These are phyloP conservation scores for Talaromyces islandicus DNA, from an alignment of 2,329 filamentous ascomycete genomes.

Conservation along the genomic window DNA sequence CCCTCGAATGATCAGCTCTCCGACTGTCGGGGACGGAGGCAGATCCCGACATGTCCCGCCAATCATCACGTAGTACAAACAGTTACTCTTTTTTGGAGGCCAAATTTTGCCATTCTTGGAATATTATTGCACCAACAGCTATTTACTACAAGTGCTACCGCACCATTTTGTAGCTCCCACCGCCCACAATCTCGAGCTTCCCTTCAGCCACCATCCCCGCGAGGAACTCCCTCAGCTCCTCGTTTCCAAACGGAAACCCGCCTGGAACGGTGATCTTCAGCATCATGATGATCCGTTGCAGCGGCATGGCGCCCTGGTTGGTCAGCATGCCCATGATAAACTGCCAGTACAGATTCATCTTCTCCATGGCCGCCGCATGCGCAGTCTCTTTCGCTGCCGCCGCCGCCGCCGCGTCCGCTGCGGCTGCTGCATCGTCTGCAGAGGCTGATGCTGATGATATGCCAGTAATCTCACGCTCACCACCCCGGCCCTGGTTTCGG, in stretches of 20 bases:
- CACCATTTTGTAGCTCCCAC: slow-evolving; percentile 61
- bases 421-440: slow-evolving; percentile 26
- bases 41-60: neutral
- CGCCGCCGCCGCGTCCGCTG: slow-evolving; percentile 35
- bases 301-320: slow-evolving; percentile 79
- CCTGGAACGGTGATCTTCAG: slow-evolving; percentile 85
- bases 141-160: neutral
- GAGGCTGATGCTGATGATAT: slow-evolving; percentile 22
- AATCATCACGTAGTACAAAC: neutral
- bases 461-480: slow-evolving; percentile 16
- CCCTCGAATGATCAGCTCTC: neutral
- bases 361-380: slow-evolving; percentile 59
- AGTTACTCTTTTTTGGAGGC: neutral
- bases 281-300: slow-evolving; percentile 84
- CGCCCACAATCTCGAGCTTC: slow-evolving; percentile 59
- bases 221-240: slow-evolving; percentile 78
- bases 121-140: neutral
- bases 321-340: slow-evolving; percentile 95
- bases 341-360: slow-evolving; percentile 73
- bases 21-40: neutral
- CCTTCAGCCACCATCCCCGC: slow-evolving; percentile 68
- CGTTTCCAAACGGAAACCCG: slow-evolving; percentile 82
- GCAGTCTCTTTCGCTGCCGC: slow-evolving; percentile 40
- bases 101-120: neutral
- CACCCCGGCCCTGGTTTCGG: slow-evolving; percentile 15